These are phyloP conservation scores for Hyphopichia buzzinii DNA, from an alignment of 1,139 yeast species.

Conservation along the genomic window DNA sequence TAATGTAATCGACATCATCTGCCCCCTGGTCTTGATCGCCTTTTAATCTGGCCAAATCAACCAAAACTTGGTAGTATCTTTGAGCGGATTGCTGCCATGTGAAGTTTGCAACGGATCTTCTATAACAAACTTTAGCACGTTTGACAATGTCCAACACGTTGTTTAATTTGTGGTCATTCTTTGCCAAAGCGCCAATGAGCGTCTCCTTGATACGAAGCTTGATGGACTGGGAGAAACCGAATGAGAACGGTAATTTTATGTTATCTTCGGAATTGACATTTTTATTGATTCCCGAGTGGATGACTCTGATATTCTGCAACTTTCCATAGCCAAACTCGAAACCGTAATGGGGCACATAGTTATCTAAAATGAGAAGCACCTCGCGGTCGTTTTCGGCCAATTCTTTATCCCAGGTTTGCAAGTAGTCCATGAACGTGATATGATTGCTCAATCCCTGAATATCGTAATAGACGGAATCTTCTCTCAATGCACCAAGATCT, in stretches of 20 bases:
- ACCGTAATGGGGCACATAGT: not conserved
- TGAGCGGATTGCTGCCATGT: not conserved
- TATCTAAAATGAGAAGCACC: constrained; percentile 1
- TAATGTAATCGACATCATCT: not conserved
- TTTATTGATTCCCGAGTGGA: not conserved
- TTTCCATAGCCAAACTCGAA: not conserved
- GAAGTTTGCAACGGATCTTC: not conserved
- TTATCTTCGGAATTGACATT: not conserved
- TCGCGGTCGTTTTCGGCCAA: not conserved
- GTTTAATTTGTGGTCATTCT: not conserved
- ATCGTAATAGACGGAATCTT: not conserved
- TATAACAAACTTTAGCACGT: not conserved
- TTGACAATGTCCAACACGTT: not conserved
- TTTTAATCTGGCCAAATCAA: constrained; percentile 3
- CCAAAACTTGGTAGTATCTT: constrained; percentile 2
- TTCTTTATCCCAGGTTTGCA: constrained; percentile 3
- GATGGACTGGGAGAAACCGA: constrained; percentile 1
- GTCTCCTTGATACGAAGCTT: not conserved
- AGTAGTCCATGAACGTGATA: not conserved
- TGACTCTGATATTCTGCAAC: constrained; percentile 1
- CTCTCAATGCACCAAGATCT: not conserved
- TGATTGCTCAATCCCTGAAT: constrained; percentile 2
- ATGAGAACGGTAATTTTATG: constrained; percentile 3
- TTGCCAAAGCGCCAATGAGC: not conserved
- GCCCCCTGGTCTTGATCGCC: not conserved